Evolutionary conservation across 2,329 filamentous ascomycete species (phyloP), one percentile per base, ranked within the genome.

Genomic region (Lizonia empirigonia): DNA sequence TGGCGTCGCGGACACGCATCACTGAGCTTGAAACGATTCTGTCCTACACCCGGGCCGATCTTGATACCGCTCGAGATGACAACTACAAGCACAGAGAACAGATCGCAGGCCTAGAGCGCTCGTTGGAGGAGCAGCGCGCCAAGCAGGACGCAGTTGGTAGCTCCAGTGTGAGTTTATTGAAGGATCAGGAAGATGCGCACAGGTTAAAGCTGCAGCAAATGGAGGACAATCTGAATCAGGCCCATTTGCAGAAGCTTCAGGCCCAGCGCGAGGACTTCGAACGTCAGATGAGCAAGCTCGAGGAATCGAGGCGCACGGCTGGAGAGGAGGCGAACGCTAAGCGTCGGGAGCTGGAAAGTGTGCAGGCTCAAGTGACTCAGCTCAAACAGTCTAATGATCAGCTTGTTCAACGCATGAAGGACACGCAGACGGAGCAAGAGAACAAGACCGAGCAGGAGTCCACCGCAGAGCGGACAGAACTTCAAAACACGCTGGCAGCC

Each of bases 21-120:
- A 66, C 62, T 2, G 67, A 73, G 41, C 65, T 73, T 23, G 69
- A 72, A 36, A 70, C 70, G 3, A 62, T 71, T 10, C 58, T 71
- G 7, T 59, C 66, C 1, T 73, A 65, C 45, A 71, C 69, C 7
- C 64, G 65, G 5, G 62, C 62, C 4, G 70, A 73, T 39, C 59
- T 72, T 2, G 69, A 72, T 13, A 51, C 51, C 22, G 47, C 64
- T 10, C 65, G 68, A 6, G 58, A 55, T 2, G 66, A 68, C 22
- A 63, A 59, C 27, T 69, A 69, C 59, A 67, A 59, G 46, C 63
- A 70, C 20, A 67, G 66, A 29, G 67, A 68, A 10, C 56, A 41
- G 18, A 44, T 67, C 7, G 36, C 53, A 1, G 47, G 18, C 1
- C 23, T 70, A 13, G 56, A 68, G 34, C 48, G 48, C 20, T 57